Evolutionary conservation across 108 stramenopile species (phyloP).

Genomic region (Discostella stelligeroides): DNA sequence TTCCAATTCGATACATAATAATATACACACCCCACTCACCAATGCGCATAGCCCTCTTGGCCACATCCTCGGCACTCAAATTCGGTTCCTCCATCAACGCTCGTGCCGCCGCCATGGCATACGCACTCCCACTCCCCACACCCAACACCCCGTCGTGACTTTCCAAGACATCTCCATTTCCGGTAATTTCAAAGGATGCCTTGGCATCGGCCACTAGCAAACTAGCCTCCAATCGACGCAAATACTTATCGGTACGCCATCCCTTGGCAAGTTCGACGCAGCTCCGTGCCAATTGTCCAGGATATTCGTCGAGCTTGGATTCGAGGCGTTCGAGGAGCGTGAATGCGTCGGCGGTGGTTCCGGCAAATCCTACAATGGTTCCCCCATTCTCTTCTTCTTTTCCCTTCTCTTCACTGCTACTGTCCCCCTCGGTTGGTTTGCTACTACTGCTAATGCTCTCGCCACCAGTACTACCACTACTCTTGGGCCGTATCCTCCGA

Average conservation of each 20-base stretch:
- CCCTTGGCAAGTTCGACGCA: constrained; percentile 98
- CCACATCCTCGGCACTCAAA: constrained; percentile 91
- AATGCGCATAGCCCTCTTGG: constrained; percentile 89
- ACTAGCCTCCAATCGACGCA: constrained; percentile 92
- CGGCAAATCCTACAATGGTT: constrained; percentile 96
- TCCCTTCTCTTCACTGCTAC: not conserved
- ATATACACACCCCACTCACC: too few species aligned
- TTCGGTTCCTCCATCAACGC: constrained; percentile 89
- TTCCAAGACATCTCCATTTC: constrained; percentile 97
- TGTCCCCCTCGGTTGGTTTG: not conserved
- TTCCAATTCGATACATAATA: not conserved
- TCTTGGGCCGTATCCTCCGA: constrained; percentile 73
- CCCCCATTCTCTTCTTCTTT: constrained; percentile 54
- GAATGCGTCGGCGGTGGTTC: constrained; percentile 97
- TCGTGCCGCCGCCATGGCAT: constrained; percentile 93
- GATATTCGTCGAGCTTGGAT: constrained; percentile 95
- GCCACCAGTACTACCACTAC: constrained; percentile 7
- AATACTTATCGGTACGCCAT: constrained; percentile 98
- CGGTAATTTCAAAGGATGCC: constrained; percentile 90
- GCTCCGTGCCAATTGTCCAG: constrained; percentile 90
- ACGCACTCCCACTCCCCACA: constrained; percentile 86
- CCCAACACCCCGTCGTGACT: constrained; percentile 92
- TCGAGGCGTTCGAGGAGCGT: constrained; percentile 96
- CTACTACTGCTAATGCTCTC: constrained; percentile 2
- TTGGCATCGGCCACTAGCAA: constrained; percentile 89